Conservation (phyloP, 257 asterid genomes). For the Ilex aquifolium region DNA sequence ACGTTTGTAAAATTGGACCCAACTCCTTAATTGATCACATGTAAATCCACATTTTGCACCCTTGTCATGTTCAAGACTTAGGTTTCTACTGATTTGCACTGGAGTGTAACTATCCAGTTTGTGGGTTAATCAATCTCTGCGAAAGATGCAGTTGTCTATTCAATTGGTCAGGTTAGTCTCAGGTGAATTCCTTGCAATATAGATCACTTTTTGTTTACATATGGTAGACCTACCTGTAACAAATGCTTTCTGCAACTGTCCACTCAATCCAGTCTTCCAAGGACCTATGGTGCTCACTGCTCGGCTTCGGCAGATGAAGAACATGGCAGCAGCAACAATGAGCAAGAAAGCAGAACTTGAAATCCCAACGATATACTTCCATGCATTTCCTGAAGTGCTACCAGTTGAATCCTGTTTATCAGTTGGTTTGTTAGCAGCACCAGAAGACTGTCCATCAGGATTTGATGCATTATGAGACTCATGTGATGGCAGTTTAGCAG, state of each 20-base stretch:
- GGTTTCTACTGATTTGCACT: too few species aligned
- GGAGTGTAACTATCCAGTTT: too few species aligned
- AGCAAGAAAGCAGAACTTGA: conserved; percentile 33
- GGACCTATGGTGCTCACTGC: conserved; percentile 63
- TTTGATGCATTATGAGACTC: conserved; percentile 14
- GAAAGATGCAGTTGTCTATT: too few species aligned
- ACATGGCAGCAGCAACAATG: conserved; percentile 21
- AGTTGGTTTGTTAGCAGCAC: conserved; percentile 20
- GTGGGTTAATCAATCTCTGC: too few species aligned
- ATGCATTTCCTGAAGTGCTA: conserved; percentile 22
- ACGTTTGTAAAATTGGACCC: too few species aligned
- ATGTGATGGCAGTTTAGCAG: conserved; percentile 16
- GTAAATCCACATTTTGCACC: too few species aligned
- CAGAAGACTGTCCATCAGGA: conserved; percentile 10
- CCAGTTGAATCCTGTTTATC: conserved; percentile 10
- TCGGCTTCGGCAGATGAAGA: conserved; percentile 47
- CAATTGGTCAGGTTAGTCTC: too few species aligned
- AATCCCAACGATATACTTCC: conserved; percentile 45
- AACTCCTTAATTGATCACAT: not conserved
- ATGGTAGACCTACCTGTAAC: conserved; percentile 50
- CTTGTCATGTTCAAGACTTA: too few species aligned
- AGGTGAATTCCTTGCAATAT: too few species aligned
- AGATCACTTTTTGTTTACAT: not conserved
- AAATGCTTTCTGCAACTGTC: conserved; percentile 93
- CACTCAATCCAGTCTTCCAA: conserved; percentile 93